Evolutionary conservation across 1,284 basidiomycete species (phyloP), one percentile per base, ranked within the genome.

Genomic region (Hypsizygus ulmarius): DNA sequence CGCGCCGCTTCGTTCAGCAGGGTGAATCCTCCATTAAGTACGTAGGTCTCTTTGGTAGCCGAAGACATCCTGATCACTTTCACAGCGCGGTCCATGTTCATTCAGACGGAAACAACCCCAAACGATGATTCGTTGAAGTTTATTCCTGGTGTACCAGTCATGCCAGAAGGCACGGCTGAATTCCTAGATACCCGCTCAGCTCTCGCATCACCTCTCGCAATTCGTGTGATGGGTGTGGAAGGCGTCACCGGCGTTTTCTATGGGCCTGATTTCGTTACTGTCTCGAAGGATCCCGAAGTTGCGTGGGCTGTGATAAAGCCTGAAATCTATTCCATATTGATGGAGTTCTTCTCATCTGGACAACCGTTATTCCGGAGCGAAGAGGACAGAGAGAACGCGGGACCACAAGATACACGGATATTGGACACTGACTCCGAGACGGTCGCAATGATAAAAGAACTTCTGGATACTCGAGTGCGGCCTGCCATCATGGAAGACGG

Each of bases 71-170:
- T 54, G 39, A 36, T 47, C 6, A 32, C 39, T 6, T 45, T 18
- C 27, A 30, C 62, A 93, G 92, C 74, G 39, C 86, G 93, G 18
- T 87, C 88, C 32, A 94, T 97, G 91, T 97, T 97, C 72, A 96
- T 96, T 54, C 93, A 97, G 69, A 99, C 96, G 5, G 96, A 98
- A 71, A 84, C 87, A 3, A 99, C 96, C 0, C 96, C 96, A 1
- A 99, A 99, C 67, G 92, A 95, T 38, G 94, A 97, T 64, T 97
- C 95, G 6, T 80, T 99, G 53, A 99, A 99, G 70, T 99, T 99
- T 71, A 93, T 99, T 47, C 97, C 96, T 0, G 96, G 96, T 0
- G 80, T 88, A 10, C 68, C 83, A 33, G 94, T 99, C 29, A 93
- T 97, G 85, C 80, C 81, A 37, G 80, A 81, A 35, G 90, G 91